A percentile compares a stretch with the other conserved stretches of the same genome.
Conservation (phyloP, 768 basidiomycete species). For the Xerocomus potaroensis region DNA sequence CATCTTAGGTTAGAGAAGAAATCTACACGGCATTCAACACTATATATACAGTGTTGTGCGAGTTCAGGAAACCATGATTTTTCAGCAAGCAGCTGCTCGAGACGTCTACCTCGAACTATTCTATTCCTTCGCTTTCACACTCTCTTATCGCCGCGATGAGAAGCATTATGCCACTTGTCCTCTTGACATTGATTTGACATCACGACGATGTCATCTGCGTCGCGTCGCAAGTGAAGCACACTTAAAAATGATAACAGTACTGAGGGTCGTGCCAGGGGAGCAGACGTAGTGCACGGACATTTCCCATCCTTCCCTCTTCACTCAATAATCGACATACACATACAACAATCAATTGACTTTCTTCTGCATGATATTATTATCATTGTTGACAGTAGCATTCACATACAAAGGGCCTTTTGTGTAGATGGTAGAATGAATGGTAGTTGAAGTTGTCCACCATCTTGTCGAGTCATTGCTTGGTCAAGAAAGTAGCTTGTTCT, state of each 20-base stretch:
- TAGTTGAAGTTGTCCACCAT: not conserved
- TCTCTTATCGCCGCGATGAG: not conserved
- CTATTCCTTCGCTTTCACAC: not conserved
- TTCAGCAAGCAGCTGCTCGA: not conserved
- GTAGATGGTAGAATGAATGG: constrained; percentile 5
- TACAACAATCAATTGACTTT: constrained; percentile 22
- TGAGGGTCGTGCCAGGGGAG: constrained; percentile 29
- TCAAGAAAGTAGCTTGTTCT: too few relatives aligned
- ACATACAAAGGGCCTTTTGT: constrained; percentile 2
- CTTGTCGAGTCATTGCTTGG: not conserved
- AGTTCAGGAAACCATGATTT: constrained; percentile 78
- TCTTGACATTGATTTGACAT: constrained; percentile 1
- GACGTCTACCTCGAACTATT: not conserved
- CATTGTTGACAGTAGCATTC: constrained; percentile 16
- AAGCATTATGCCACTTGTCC: constrained; percentile 1
- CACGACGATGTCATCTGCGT: not conserved
- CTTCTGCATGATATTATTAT: constrained; percentile 28
- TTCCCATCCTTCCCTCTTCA: constrained; percentile 27
- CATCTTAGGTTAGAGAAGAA: constrained; percentile 88
- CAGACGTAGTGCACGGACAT: constrained; percentile 37
- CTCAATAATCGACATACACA: constrained; percentile 24
- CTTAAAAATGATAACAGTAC: constrained; percentile 22
- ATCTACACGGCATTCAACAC: constrained; percentile 99
- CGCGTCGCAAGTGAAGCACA: not conserved
- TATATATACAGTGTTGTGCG: constrained; percentile 96